Evolutionary conservation across 345 rosid species (phyloP).

Genomic region (Gossypium longicalyx): DNA sequence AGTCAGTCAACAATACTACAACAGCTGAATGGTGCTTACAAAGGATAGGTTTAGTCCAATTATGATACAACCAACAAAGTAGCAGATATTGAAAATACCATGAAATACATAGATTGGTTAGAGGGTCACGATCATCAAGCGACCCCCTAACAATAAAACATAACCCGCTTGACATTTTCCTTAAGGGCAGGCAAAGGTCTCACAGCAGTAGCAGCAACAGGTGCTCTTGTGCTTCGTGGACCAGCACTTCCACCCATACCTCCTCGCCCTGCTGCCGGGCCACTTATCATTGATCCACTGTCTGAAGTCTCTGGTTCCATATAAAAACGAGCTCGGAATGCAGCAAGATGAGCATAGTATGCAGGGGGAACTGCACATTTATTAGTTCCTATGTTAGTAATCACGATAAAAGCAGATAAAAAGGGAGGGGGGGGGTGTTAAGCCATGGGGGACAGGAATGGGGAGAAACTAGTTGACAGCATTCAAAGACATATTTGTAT

Average conservation of each 20-base stretch:
- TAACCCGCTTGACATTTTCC: slow-evolving; percentile 91
- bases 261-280: slow-evolving; percentile 53
- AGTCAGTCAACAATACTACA: no score
- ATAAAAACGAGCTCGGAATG: slow-evolving; percentile 94
- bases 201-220: slow-evolving; percentile 63
- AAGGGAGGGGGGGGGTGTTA: background rate
- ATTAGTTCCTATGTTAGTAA: background rate
- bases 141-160: slow-evolving; percentile 75
- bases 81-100: background rate
- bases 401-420: background rate
- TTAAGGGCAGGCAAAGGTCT: slow-evolving; percentile 87
- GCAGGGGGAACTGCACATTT: slow-evolving; percentile 83
- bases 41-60: background rate
- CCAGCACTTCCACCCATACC: slow-evolving; percentile 47
- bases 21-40: background rate
- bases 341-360: slow-evolving; percentile 95
- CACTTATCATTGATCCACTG: slow-evolving; percentile 91
- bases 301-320: slow-evolving; percentile 99
- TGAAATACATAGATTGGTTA: background rate
- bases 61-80: no score
- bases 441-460: background rate
- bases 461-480: background rate
- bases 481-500: background rate
- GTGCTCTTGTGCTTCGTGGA: slow-evolving; percentile 49
- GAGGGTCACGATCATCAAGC: background rate